Base-by-base conservation (phyloP, 805 yeast species). In the Ogataea kodamae region DNA sequence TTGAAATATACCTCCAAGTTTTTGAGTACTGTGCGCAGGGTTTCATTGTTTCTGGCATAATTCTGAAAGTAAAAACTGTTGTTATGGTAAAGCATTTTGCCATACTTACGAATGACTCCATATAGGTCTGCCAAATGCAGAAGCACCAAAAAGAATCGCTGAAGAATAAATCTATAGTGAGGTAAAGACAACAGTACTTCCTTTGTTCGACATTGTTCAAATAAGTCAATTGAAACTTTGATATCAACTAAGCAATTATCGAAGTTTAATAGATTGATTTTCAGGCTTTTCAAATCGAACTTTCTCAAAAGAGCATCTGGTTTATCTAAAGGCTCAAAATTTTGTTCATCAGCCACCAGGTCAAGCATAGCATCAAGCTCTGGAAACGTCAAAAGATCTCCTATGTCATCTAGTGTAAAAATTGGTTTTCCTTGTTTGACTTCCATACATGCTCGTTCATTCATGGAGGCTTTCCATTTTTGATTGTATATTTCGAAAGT, bases 81-180 rank as follows among this genome's bases (percentile, higher is more conserved):
- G 24, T 72, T 66, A 15, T 64, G 52, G 43, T 64, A 72, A 5
- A 70, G 48, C 27, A 68, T 65, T 38, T 74, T 62, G 4, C 78
- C 78, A 32, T 67, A 57, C 38, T 62, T 62, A 30, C 80, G 57
- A 14, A 70, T 45, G 3, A 69, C 54, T 5, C 68, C 60, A 45
- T 73, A 74, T 19, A 74, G 35, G 45, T 74, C 80, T 26, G 77
- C 75, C 25, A 71, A 48, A 29, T 74, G 55, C 21, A 72, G 46
- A 4, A 74, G 57, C 33, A 67, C 42, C 5, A 65, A 39, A 31
- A 71, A 59, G 5, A 63, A 45, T 18, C 64, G 55, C 43, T 74
- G 78, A 36, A 73, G 44, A 2, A 65, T 38, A 37, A 54, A 60
- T 9, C 50, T 36, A 30, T 48, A 42, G 35, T 53, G 45, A 3